Evolutionary conservation across 352 stramenopile genomes (phyloP), one percentile per base, ranked within the genome.

Genomic region (Peronospora belbahrii): DNA sequence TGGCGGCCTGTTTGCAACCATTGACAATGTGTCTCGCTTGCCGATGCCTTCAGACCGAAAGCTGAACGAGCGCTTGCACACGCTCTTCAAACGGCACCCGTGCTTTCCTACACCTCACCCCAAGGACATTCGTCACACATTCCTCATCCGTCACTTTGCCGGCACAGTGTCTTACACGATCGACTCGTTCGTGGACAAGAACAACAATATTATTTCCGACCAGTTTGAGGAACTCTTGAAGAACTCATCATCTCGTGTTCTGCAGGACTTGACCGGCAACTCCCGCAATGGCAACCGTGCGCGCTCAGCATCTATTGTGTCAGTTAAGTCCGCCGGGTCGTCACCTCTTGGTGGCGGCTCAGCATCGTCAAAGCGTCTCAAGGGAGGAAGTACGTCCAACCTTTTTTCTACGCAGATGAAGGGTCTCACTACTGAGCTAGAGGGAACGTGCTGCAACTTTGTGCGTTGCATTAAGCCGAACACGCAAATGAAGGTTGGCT

Each of bases 391-490:
- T 47, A 73, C 71, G 6, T 87, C 79, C 7, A 85, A 69, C 36
- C 51, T 85, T 2, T 90, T 90, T 38, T 80, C 73, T 3, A 92
- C 69, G 15, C 85, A 96, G 50, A 85, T 96, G 64, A 78, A 82
- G 41, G 81, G 74, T 0, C 68, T 96, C 3, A 89, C 84, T 6
- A 78, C 73, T 0, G 80, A 92, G 39, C 56, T 96, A 1, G 66
- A 85, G 33, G 74, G 75, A 11, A 97, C 90, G 19, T 83, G 81
- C 43, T 94, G 88, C 43, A 94, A 94, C 50, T 98, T 97, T 56
- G 85, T 98, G 55, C 83, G 89, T 34, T 97, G 90, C 67, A 96
- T 98, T 63, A 98, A 98, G 64, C 93, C 93, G 0, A 98, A 98
- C 70, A 95, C 77, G n/a, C 64, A 84, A 30, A 98, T 97, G 76